A percentile compares a stretch with the other conserved stretches of the same genome.
These are phyloP conservation scores for Zopfia rhizophila DNA, from an alignment of 2,329 filamentous ascomycete species.

Conservation along the genomic window DNA sequence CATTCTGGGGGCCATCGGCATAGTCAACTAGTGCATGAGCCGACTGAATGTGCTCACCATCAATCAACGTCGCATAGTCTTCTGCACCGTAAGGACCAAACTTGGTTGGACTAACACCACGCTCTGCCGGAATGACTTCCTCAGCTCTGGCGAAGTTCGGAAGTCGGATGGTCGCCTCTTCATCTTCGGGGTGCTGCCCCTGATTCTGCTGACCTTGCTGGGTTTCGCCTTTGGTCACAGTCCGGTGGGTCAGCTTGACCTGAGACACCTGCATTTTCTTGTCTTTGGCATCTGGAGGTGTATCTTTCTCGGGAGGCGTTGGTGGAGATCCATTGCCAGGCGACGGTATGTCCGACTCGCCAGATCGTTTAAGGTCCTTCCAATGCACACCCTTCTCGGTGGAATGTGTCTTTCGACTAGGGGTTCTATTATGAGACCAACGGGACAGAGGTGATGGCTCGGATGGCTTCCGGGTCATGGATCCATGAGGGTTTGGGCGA, in stretches of 20 bases:
- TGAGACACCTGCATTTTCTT: neutral
- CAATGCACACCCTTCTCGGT: neutral
- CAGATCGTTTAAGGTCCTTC: no score
- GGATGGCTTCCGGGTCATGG: conserved; percentile 1
- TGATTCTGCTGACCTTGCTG: no score
- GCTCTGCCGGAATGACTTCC: conserved; percentile 16
- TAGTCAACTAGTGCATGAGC: conserved; percentile 23
- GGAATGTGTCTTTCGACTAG: neutral
- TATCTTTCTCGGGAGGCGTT: conserved; percentile 58
- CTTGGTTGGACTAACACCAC: conserved; percentile 35
- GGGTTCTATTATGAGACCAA: conserved; percentile 1
- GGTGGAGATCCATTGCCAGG: conserved; percentile 40
- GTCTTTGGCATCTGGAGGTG: conserved; percentile 44
- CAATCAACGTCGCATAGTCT: conserved; percentile 42
- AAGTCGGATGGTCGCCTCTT: neutral
- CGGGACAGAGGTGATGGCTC: no score
- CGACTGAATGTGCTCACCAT: conserved; percentile 31
- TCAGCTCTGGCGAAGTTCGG: conserved; percentile 6
- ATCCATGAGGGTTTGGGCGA: conserved; percentile 10
- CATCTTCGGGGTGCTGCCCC: no score
- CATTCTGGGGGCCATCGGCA: conserved; percentile 4
- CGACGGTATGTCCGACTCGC: no score
- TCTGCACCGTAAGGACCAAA: conserved; percentile 33
- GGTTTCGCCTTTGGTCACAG: neutral
- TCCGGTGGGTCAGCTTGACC: neutral